phyloP scores from a whole-genome alignment of 305 asterid species.

The Andrographis paniculata region DNA sequence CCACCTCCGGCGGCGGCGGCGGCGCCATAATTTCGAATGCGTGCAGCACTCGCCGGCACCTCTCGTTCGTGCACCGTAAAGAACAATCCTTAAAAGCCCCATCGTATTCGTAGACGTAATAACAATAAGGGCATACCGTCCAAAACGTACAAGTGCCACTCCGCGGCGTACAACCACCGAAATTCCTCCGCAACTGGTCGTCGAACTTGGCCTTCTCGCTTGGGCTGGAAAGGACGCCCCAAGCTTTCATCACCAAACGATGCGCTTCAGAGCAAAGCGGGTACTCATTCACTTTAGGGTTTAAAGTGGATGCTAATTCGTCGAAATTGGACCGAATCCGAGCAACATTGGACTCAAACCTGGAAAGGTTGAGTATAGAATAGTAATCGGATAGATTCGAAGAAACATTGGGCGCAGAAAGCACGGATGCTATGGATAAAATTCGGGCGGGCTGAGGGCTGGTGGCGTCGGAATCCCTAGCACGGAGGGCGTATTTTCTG shows the following conservation, averaged over 20 bases:
- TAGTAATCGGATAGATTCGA: too few species aligned
- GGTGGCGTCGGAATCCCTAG: too few species aligned
- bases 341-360: too few species aligned
- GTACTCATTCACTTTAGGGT: neutral
- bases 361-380: too few species aligned
- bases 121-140: slow-evolving; percentile 71
- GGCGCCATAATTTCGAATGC: slow-evolving; percentile 30
- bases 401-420: too few species aligned
- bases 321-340: too few species aligned
- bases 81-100: slow-evolving; percentile 31
- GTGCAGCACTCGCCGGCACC: slow-evolving; percentile 36
- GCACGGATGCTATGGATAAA: too few species aligned
- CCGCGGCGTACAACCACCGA: too few species aligned
- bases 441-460: too few species aligned
- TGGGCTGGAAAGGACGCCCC: neutral
- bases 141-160: slow-evolving; percentile 31
- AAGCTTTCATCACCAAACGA: neutral
- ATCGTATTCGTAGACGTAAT: slow-evolving; percentile 40
- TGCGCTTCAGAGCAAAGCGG: neutral
- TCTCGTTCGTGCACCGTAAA: slow-evolving; percentile 46
- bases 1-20: slow-evolving; percentile 38
- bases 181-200: neutral
- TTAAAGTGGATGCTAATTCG: neutral
- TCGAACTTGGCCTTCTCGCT: neutral
- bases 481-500: too few species aligned